phyloP scores from a whole-genome alignment of 257 asterid genomes.

The Oldenlandia corymbosa region DNA sequence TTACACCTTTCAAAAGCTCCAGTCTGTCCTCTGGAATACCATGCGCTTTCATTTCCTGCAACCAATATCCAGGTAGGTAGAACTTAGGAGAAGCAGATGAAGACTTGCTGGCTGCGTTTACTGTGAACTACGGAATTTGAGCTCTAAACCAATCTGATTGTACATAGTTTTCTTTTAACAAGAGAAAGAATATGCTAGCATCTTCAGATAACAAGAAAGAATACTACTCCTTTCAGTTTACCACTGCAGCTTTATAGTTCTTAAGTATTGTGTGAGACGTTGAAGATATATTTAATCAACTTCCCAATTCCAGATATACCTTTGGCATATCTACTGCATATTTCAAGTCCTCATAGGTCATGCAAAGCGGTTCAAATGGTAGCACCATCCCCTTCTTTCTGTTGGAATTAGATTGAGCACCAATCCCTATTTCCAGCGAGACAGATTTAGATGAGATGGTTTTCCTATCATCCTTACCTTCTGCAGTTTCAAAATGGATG shows the following conservation, averaged over 20 bases:
- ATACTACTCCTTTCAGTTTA: too few species aligned
- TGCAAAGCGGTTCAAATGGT: slow-evolving; percentile 79
- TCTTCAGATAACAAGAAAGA: too few species aligned
- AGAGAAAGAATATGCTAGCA: too few species aligned
- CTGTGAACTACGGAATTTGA: too few species aligned
- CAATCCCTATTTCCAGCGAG: not conserved
- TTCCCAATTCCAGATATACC: slow-evolving; percentile 57
- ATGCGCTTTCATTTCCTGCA: slow-evolving; percentile 20
- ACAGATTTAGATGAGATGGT: slow-evolving; percentile 11
- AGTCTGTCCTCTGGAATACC: slow-evolving; percentile 8
- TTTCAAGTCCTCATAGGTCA: slow-evolving; percentile 63
- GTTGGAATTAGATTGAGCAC: slow-evolving; percentile 7
- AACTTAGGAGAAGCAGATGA: too few species aligned
- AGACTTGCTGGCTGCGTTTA: too few species aligned
- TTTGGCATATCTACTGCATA: slow-evolving; percentile 75
- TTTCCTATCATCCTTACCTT: slow-evolving; percentile 28
- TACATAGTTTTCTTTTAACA: too few species aligned
- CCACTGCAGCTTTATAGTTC: too few species aligned
- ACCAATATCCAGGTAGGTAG: too few species aligned
- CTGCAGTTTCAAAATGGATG: not conserved
- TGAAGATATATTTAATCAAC: too few species aligned
- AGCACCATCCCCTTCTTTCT: slow-evolving; percentile 85
- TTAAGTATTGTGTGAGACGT: too few species aligned
- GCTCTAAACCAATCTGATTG: too few species aligned
- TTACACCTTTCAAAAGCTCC: slow-evolving; percentile 19